Evolutionary conservation across 2,329 filamentous ascomycete species (phyloP).

Genomic region (Lasiodiplodia theobromae): DNA sequence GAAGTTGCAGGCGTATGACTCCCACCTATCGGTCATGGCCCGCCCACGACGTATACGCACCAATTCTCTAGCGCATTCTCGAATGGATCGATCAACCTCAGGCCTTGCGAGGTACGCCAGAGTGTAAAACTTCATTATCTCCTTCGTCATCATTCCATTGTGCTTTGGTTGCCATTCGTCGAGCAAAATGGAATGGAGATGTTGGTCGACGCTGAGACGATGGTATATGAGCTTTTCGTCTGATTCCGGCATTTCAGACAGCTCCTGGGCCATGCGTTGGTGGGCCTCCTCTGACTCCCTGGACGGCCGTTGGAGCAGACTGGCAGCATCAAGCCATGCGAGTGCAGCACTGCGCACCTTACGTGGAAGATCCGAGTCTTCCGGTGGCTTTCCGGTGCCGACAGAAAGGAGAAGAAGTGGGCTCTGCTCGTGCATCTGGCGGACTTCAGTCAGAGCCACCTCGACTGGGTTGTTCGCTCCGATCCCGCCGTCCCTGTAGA

Average conservation of each 20-base stretch:
- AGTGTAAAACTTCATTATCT: neutral
- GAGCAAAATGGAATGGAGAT: neutral
- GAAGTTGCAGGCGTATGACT: conserved; percentile 29
- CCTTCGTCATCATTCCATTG: neutral
- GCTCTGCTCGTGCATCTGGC: conserved; percentile 32
- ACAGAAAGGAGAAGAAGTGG: conserved; percentile 32
- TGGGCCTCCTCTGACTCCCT: neutral
- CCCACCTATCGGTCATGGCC: conserved; percentile 31
- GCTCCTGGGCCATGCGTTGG: neutral
- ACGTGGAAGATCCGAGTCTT: neutral
- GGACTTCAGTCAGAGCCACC: conserved; percentile 32
- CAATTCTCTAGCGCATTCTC: neutral
- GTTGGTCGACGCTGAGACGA: neutral
- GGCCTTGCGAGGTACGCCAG: neutral
- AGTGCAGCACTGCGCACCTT: too few relatives aligned
- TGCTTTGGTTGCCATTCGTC: neutral
- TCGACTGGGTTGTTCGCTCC: conserved; percentile 33
- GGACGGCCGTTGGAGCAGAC: neutral
- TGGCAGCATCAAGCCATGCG: neutral
- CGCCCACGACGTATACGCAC: conserved; percentile 13
- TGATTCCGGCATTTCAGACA: neutral
- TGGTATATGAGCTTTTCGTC: neutral
- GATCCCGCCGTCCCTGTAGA: conserved; percentile 32
- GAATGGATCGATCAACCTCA: neutral
- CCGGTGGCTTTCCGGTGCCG: conserved; percentile 30